These are phyloP conservation scores for Fusarium sp. DNA, from an alignment of 2,329 filamentous ascomycete genomes.

Conservation along the genomic window DNA sequence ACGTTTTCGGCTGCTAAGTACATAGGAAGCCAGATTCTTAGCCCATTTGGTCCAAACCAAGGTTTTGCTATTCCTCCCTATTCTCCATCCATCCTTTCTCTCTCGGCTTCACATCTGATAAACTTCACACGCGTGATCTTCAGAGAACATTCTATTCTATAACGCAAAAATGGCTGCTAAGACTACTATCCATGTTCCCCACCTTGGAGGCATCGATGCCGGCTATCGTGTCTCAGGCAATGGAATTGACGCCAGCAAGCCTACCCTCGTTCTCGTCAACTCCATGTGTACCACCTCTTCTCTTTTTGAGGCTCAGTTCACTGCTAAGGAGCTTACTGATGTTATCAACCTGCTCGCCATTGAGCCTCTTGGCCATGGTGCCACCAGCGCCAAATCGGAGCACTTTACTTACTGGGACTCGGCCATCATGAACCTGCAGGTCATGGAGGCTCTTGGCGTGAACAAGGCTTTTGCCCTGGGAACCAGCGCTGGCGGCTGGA, in stretches of 20 bases:
- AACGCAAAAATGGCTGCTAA: slow-evolving; percentile 55
- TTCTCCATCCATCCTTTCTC: slow-evolving; percentile 7
- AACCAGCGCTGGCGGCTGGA: slow-evolving; percentile 68
- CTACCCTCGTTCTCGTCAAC: slow-evolving; percentile 67
- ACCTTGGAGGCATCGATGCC: slow-evolving; percentile 63
- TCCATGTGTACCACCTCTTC: slow-evolving; percentile 66
- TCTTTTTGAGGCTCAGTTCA: slow-evolving; percentile 63
- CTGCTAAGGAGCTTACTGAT: slow-evolving; percentile 57
- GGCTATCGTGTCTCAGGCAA: slow-evolving; percentile 62
- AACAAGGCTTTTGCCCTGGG: slow-evolving; percentile 65
- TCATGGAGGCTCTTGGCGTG: slow-evolving; percentile 66
- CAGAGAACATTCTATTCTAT: slow-evolving; percentile 1
- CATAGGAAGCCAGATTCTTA: slow-evolving; percentile 21
- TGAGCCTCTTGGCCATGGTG: slow-evolving; percentile 68
- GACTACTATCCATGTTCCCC: slow-evolving; percentile 62
- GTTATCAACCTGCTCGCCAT: slow-evolving; percentile 66
- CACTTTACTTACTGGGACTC: slow-evolving; percentile 71
- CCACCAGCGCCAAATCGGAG: slow-evolving; percentile 59
- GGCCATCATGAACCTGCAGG: slow-evolving; percentile 69
- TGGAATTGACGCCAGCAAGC: slow-evolving; percentile 64
- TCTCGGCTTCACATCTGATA: slow-evolving; percentile 3
- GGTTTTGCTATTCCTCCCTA: not conserved
- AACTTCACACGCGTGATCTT: slow-evolving; percentile 5
- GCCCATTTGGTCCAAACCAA: not conserved
- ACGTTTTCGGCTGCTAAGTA: slow-evolving; percentile 8